These are phyloP conservation scores for Neurospora tetrasperma DNA, from an alignment of 495 filamentous ascomycete genomes.

Conservation along the genomic window DNA sequence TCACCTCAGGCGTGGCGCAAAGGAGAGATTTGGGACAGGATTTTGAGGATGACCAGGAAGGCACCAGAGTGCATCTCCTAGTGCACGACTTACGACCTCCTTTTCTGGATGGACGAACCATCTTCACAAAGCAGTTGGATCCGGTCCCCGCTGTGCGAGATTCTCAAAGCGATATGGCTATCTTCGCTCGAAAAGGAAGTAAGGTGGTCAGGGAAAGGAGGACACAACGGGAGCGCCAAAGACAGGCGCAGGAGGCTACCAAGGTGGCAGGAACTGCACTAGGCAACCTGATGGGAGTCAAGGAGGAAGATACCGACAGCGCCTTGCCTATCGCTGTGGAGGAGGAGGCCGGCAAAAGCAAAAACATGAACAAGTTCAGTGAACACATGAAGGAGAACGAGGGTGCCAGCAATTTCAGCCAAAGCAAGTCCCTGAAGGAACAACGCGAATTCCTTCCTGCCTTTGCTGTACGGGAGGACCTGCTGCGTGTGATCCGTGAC, in stretches of 20 bases:
- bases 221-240: constrained; percentile 87
- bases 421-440: constrained; percentile 81
- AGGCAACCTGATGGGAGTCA: constrained; percentile 89
- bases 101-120: constrained; percentile 85
- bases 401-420: constrained; percentile 85
- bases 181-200: constrained; percentile 94
- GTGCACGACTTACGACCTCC: constrained; percentile 92
- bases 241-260: constrained; percentile 91
- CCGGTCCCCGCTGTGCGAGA: constrained; percentile 89
- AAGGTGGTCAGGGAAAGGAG: constrained; percentile 82
- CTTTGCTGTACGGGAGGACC: constrained; percentile 92
- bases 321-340: constrained; percentile 68
- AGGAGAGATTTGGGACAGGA: constrained; percentile 68
- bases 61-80: constrained; percentile 78
- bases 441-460: constrained; percentile 92
- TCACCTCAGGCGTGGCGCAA: constrained; percentile 91
- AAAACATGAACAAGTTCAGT: constrained; percentile 68
- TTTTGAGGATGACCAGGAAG: constrained; percentile 87
- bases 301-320: constrained; percentile 88
- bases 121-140: constrained; percentile 96
- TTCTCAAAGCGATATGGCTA: constrained; percentile 96
- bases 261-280: constrained; percentile 85
- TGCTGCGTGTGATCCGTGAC: constrained; percentile 88
- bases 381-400: constrained; percentile 82
- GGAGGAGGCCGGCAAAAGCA: constrained; percentile 40